Evolutionary conservation across 2,329 filamentous ascomycete genomes (phyloP).

Genomic region (Aureobasidium pullulans): DNA sequence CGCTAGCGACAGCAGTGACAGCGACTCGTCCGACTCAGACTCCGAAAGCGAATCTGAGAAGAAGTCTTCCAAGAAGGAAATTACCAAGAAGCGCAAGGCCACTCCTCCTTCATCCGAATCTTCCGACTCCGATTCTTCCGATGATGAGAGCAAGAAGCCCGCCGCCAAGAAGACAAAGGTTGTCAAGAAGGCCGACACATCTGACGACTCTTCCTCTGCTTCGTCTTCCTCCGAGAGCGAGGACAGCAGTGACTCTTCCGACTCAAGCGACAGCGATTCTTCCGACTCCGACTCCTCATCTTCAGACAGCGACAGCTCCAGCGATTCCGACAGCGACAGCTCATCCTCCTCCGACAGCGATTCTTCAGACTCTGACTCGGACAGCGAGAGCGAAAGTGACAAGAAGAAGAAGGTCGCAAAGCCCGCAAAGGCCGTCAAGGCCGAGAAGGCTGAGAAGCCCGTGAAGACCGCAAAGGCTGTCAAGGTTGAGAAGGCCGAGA

Average conservation of each 20-base stretch:
- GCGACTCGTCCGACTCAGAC: conserved; percentile 11
- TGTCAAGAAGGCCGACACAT: conserved; percentile 14
- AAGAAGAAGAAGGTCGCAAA: background rate
- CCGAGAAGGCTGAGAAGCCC: conserved; percentile 14
- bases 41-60: conserved; percentile 16
- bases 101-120: conserved; percentile 12
- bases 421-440: conserved; percentile 8
- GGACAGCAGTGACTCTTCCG: conserved; percentile 10
- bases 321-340: conserved; percentile 20
- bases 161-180: conserved; percentile 26
- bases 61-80: conserved; percentile 13
- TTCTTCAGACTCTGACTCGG: conserved; percentile 20
- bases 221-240: conserved; percentile 14
- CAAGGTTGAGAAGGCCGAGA: conserved; percentile 14
- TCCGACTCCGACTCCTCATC: conserved; percentile 16
- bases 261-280: conserved; percentile 12
- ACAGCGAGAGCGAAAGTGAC: conserved; percentile 10
- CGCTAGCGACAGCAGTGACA: conserved; percentile 16
- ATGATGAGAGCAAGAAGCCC: conserved; percentile 23
- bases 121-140: background rate
- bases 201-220: conserved; percentile 16
- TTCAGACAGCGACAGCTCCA: conserved; percentile 13
- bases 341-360: conserved; percentile 18
- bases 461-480: conserved; percentile 1
- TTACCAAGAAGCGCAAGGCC: conserved; percentile 14